Evolutionary conservation across 306 rosid species (phyloP).

Genomic region (Herpetospermum pedunculosum): DNA sequence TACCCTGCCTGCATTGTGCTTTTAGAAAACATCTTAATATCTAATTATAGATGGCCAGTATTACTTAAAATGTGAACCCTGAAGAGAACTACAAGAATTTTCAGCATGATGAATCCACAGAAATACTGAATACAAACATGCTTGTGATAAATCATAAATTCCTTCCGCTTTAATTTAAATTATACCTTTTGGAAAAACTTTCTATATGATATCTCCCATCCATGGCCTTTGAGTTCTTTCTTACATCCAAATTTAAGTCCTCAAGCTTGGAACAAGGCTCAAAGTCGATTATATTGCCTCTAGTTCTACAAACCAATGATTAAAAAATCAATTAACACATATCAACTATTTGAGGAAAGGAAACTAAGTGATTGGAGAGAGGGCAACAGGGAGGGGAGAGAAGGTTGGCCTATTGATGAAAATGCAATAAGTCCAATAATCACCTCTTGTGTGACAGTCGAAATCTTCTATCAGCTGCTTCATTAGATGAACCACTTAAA

Average conservation of each 20-base stretch:
- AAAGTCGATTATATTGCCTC: slow-evolving; percentile 59
- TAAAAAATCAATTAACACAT: slow-evolving; percentile 1
- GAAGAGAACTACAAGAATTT: not conserved
- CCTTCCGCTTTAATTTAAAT: slow-evolving; percentile 5
- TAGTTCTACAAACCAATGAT: slow-evolving; percentile 25
- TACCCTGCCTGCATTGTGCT: slow-evolving; percentile 58
- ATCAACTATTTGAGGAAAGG: not conserved
- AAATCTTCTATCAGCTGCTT: slow-evolving; percentile 26
- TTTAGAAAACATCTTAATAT: not conserved
- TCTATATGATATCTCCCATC: slow-evolving; percentile 27
- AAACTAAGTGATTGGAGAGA: not conserved
- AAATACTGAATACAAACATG: not conserved
- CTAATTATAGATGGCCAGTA: not conserved
- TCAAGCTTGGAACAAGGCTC: slow-evolving; percentile 95
- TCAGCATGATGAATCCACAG: not conserved
- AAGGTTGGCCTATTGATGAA: not conserved
- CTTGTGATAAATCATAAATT: not conserved
- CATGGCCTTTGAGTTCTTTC: slow-evolving; percentile 41
- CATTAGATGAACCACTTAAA: slow-evolving; percentile 22
- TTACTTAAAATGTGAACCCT: not conserved
- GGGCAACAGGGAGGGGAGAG: not conserved
- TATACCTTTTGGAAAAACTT: slow-evolving; percentile 44
- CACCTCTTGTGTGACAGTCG: slow-evolving; percentile 30
- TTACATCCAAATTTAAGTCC: slow-evolving; percentile 82
- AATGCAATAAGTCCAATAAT: not conserved